Evolutionary conservation across 148 eudicot genomes (phyloP).

Genomic region (Polygonum maritimum): DNA sequence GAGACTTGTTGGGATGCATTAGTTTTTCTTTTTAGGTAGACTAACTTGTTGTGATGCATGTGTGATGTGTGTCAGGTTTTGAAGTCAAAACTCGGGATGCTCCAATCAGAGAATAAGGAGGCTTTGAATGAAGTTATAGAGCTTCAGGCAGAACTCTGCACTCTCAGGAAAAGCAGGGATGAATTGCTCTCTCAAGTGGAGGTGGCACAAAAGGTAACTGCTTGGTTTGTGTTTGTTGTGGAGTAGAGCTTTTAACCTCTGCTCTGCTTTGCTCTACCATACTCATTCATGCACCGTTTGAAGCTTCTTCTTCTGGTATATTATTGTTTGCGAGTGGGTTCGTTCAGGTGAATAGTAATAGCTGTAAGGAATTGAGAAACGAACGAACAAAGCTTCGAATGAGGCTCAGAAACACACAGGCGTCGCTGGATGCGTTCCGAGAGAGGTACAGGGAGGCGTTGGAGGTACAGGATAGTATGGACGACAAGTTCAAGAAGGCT

Average conservation of each 20-base stretch:
- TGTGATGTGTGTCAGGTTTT: constrained; percentile 18
- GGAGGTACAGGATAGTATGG: constrained; percentile 51
- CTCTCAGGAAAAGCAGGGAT: constrained; percentile 40
- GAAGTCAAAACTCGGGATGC: constrained; percentile 26
- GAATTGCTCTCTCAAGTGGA: constrained; percentile 21
- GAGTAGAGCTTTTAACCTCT: no score
- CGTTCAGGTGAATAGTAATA: background rate
- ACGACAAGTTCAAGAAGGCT: constrained; percentile 51
- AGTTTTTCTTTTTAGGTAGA: background rate
- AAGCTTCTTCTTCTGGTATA: no score
- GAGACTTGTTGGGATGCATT: background rate
- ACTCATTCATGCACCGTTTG: background rate
- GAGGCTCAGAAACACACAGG: constrained; percentile 62
- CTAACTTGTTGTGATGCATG: constrained; percentile 2
- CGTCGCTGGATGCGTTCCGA: constrained; percentile 44
- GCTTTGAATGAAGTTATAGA: constrained; percentile 39
- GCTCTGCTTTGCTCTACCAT: no score
- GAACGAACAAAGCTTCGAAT: constrained; percentile 62
- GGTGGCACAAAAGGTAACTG: constrained; percentile 16
- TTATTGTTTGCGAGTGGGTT: background rate
- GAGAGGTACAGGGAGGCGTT: constrained; percentile 43
- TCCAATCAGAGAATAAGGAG: constrained; percentile 29
- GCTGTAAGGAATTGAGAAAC: constrained; percentile 7
- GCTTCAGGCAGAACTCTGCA: constrained; percentile 38
- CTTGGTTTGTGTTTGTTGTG: no score